Conservation (phyloP, 495 filamentous ascomycete genomes). For the Bacidia gigantensis region DNA sequence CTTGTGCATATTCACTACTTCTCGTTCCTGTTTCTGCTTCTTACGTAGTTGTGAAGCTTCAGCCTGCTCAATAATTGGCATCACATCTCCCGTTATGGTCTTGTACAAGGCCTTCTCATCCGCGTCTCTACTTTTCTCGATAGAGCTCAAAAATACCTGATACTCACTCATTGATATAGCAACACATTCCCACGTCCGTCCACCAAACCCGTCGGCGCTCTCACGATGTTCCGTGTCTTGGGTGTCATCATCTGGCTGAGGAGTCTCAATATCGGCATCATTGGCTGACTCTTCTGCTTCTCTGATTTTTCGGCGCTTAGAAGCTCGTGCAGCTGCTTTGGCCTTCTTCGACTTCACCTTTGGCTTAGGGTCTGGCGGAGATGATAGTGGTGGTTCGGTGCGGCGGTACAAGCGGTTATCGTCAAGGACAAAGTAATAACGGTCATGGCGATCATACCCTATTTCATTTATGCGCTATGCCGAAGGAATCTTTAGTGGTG, state of each 20-base stretch:
- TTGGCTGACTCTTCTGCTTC: conserved; percentile 43
- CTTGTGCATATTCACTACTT: conserved; percentile 64
- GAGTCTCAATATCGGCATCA: conserved; percentile 28
- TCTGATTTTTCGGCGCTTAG: conserved; percentile 56
- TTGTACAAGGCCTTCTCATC: conserved; percentile 68
- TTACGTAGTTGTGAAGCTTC: conserved; percentile 64
- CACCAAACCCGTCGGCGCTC: conserved; percentile 50
- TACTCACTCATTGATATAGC: conserved; percentile 70
- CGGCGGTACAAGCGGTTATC: conserved; percentile 86
- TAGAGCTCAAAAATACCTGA: conserved; percentile 50
- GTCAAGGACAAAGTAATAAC: conserved; percentile 79
- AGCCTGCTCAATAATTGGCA: conserved; percentile 71
- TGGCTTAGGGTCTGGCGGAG: conserved; percentile 43
- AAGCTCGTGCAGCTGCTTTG: conserved; percentile 49
- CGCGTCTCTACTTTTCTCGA: conserved; percentile 59
- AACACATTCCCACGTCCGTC: conserved; percentile 81
- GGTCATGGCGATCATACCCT: conserved; percentile 75
- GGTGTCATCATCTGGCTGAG: conserved; percentile 23
- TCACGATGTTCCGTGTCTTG: conserved; percentile 21
- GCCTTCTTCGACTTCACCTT: conserved; percentile 68
- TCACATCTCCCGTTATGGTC: conserved; percentile 55
- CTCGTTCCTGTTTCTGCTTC: conserved; percentile 57
- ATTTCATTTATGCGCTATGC: conserved; percentile 76
- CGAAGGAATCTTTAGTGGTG: conserved; percentile 2
- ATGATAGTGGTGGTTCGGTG: conserved; percentile 51